A percentile compares a stretch with the other conserved stretches of the same genome.
These are phyloP conservation scores for Canavalia ensiformis DNA, from an alignment of 306 rosid genomes.

Conservation along the genomic window DNA sequence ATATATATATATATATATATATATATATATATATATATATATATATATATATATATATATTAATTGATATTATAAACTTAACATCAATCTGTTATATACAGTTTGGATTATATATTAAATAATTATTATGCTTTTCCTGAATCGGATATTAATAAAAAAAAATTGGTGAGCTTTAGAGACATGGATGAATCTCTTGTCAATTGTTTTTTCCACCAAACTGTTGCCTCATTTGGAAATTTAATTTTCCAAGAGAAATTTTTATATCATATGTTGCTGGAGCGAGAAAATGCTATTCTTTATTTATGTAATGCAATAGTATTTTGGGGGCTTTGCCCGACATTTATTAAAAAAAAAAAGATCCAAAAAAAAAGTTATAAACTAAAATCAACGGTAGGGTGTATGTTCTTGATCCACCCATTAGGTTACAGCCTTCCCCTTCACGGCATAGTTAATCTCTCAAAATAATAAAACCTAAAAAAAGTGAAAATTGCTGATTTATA, in stretches of 20 bases:
- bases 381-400: background rate
- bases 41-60: background rate
- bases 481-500: background rate
- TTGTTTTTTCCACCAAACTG: constrained; percentile 9
- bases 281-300: background rate
- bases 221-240: background rate
- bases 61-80: constrained; percentile 14
- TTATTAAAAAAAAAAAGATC: background rate
- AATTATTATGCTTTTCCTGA: constrained; percentile 10
- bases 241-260: background rate
- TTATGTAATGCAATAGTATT: background rate
- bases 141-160: constrained; percentile 2
- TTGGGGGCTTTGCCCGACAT: background rate
- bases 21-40: background rate
- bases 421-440: constrained; percentile 9
- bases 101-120: background rate
- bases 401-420: background rate
- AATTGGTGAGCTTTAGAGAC: background rate
- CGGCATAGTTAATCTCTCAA: constrained; percentile 9
- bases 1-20: background rate
- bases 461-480: background rate
- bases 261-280: background rate
- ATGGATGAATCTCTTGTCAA: constrained; percentile 14
- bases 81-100: background rate
- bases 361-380: background rate